Evolutionary conservation across 805 yeast species (phyloP), one percentile per base, ranked within the genome.

Genomic region (Saccharomycopsis javanensis): DNA sequence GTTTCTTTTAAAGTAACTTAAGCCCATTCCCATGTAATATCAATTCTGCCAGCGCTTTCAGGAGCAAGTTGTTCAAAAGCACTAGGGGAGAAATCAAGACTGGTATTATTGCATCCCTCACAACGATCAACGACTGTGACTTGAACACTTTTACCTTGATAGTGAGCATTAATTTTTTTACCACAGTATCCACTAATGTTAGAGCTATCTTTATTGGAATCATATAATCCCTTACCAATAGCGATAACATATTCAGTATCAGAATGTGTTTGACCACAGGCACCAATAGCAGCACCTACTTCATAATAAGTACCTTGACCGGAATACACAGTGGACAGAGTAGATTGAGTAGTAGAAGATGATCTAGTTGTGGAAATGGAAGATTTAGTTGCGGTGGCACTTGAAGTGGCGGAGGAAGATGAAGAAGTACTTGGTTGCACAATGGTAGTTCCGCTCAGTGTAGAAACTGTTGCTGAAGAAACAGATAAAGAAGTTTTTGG

Each of bases 41-140:
- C 11, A 16, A 56, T 51, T 56, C 55, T 56, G 5, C 58, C 58
- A 6, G 27, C 38, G 52, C 31, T 20, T 34, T 42, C 48, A 62
- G 74, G 77, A 16, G 82, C 83, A 56, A 80, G 66, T 56, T 72
- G 60, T 7, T 64, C 38, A 60, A 80, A 80, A 4, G 83, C 84
- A 50, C 74, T 55, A 18, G 82, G 81, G 11, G 83, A 77, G 55
- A 80, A 74, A 65, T 80, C 83, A 57, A 80, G 70, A 62, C 77
- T 80, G 56, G 69, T 57, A 27, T 70, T 69, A 45, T 67, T 61
- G 61, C 84, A 80, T 1, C 78, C 80, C 50, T 65, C 77, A 65
- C 84, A 80, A 18, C 79, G 68, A 66, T 80, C 84, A 25, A 76
- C 81, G 52, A 79, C 82, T 37, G 73, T 75, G 51, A 79, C 84